phyloP scores from a whole-genome alignment of 495 filamentous ascomycete genomes.

The Peziza echinospora region DNA sequence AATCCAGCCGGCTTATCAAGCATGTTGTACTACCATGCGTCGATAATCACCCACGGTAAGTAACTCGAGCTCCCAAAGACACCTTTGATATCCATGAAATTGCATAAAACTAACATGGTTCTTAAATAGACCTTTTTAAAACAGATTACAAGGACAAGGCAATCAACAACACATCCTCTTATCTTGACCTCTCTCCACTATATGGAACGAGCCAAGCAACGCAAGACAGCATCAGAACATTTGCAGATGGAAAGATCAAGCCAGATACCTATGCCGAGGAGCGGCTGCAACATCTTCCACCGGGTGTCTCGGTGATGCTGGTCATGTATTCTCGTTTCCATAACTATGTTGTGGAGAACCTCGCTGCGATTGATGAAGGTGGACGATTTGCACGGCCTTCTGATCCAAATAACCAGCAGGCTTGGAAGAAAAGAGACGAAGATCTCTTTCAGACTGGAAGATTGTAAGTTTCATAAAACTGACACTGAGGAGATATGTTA shows the following conservation, averaged over 20 bases:
- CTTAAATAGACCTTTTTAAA: slow-evolving; percentile 32
- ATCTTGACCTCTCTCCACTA: slow-evolving; percentile 34
- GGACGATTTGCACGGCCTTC: slow-evolving; percentile 18
- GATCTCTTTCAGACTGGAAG: slow-evolving; percentile 25
- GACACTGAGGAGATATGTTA: not conserved
- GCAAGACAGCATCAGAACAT: slow-evolving; percentile 27
- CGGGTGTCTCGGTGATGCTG: slow-evolving; percentile 26
- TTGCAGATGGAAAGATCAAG: slow-evolving; percentile 28
- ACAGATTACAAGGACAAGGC: slow-evolving; percentile 24
- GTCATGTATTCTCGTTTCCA: slow-evolving; percentile 26
- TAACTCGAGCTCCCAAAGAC: slow-evolving; percentile 13
- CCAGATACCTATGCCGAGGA: slow-evolving; percentile 32
- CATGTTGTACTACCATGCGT: slow-evolving; percentile 67
- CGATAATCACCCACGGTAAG: slow-evolving; percentile 58
- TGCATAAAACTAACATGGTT: slow-evolving; percentile 3
- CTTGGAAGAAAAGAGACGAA: slow-evolving; percentile 17
- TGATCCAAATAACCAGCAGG: not conserved
- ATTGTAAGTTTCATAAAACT: slow-evolving; percentile 14
- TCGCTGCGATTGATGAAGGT: slow-evolving; percentile 24
- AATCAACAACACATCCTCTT: slow-evolving; percentile 31
- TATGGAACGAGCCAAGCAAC: slow-evolving; percentile 30
- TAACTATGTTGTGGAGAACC: slow-evolving; percentile 21
- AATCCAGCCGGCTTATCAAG: slow-evolving; percentile 65
- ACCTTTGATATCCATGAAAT: slow-evolving; percentile 12
- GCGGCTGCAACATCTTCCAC: slow-evolving; percentile 30